Evolutionary conservation across 345 rosid genomes (phyloP).

Genomic region (Firmiana major): DNA sequence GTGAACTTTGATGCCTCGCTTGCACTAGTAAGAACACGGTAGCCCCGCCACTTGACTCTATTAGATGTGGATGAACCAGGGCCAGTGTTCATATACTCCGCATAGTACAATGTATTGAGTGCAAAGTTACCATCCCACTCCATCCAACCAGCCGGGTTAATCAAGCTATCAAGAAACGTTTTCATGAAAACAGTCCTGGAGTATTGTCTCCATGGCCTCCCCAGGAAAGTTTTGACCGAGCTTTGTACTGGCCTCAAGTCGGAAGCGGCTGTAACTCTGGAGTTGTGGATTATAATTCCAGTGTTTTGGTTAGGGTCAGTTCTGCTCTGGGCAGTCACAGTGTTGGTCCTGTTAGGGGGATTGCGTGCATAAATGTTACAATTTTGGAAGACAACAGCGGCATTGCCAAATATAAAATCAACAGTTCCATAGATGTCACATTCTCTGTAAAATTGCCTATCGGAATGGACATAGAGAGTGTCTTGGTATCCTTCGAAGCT

Average conservation of each 20-base stretch:
- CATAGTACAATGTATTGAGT: slow-evolving; percentile 45
- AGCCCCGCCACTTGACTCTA: slow-evolving; percentile 49
- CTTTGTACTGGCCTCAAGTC: slow-evolving; percentile 39
- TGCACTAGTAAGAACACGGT: slow-evolving; percentile 32
- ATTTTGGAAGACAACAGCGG: slow-evolving; percentile 45
- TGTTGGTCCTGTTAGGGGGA: slow-evolving; percentile 41
- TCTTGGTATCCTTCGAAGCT: slow-evolving; percentile 61
- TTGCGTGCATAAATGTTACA: slow-evolving; percentile 45
- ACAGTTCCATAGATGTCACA: slow-evolving; percentile 55
- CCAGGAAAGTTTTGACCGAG: slow-evolving; percentile 44
- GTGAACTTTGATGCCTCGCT: slow-evolving; percentile 43
- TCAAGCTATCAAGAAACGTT: slow-evolving; percentile 39
- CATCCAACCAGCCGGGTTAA: slow-evolving; percentile 49
- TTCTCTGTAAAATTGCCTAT: slow-evolving; percentile 54
- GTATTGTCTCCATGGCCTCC: slow-evolving; percentile 47
- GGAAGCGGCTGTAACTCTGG: slow-evolving; percentile 37
- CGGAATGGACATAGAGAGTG: slow-evolving; percentile 56
- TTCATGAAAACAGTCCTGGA: slow-evolving; percentile 40
- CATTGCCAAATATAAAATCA: slow-evolving; percentile 62
- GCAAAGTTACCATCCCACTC: slow-evolving; percentile 50
- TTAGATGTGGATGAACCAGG: slow-evolving; percentile 36
- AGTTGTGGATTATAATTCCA: slow-evolving; percentile 51
- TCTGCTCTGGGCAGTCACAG: slow-evolving; percentile 44
- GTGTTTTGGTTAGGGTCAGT: slow-evolving; percentile 58
- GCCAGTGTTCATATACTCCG: slow-evolving; percentile 43